phyloP scores from a whole-genome alignment of 306 rosid species.

The Vicia sativa region DNA sequence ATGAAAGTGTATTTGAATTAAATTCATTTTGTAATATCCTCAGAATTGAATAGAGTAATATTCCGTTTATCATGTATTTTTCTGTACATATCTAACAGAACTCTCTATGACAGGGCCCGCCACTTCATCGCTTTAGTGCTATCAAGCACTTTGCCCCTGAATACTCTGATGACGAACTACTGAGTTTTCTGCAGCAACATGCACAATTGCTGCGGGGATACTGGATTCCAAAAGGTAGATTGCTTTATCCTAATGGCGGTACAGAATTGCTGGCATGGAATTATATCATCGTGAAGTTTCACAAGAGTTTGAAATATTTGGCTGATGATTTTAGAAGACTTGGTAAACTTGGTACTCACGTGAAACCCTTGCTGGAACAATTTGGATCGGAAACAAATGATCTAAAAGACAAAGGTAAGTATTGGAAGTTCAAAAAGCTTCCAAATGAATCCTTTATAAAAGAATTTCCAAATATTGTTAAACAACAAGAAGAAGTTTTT shows the following conservation, averaged over 20 bases:
- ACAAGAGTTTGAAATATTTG: slow-evolving; percentile 54
- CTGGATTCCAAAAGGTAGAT: slow-evolving; percentile 72
- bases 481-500: slow-evolving; percentile 56
- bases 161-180: slow-evolving; percentile 54
- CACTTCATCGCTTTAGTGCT: slow-evolving; percentile 63
- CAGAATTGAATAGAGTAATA: background rate
- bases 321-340: slow-evolving; percentile 46
- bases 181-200: slow-evolving; percentile 63
- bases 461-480: slow-evolving; percentile 54
- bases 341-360: slow-evolving; percentile 29
- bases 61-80: slow-evolving; percentile 25
- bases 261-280: slow-evolving; percentile 54
- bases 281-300: slow-evolving; percentile 50
- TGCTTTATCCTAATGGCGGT: slow-evolving; percentile 45
- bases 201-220: slow-evolving; percentile 69
- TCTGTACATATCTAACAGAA: slow-evolving; percentile 22
- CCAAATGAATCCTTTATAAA: slow-evolving; percentile 64
- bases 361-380: slow-evolving; percentile 47
- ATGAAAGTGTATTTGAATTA: background rate
- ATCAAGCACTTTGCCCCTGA: slow-evolving; percentile 81
- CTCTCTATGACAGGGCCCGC: slow-evolving; percentile 58
- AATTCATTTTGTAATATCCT: background rate
- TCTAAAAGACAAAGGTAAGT: slow-evolving; percentile 45
- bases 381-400: slow-evolving; percentile 60
- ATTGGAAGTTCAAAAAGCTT: slow-evolving; percentile 49